Evolutionary conservation across 225 moss, liverwort and hornwort species (phyloP).

Genomic region (Rhytidiadelphus loreus): DNA sequence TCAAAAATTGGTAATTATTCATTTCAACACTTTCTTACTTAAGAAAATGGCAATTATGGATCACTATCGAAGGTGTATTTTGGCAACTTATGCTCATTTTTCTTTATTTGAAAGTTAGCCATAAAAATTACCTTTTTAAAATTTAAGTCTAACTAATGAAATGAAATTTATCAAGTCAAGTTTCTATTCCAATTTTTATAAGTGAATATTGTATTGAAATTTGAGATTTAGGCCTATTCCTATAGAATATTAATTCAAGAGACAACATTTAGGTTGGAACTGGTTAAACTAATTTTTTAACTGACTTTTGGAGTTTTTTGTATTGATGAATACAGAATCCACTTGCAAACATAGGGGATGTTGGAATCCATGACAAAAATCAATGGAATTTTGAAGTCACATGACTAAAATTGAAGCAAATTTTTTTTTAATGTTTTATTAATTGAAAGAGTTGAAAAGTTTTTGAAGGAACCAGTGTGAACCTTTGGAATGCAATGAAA

Average conservation of each 20-base stretch:
- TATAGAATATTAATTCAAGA: rapidly evolving
- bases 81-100: not conserved
- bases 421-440: not conserved
- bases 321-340: not conserved
- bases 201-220: not conserved
- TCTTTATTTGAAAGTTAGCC: rapidly evolving
- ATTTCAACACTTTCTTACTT: not conserved
- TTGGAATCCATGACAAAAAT: too few relatives aligned
- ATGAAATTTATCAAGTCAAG: not conserved
- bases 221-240: not conserved
- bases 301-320: rapidly evolving
- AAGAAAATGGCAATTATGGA: not conserved
- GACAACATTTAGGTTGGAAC: not conserved
- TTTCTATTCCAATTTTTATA: not conserved
- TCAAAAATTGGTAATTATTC: too few relatives aligned
- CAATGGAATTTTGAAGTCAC: not conserved
- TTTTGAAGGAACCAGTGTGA: not conserved
- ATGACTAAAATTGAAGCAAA: not conserved
- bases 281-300: not conserved
- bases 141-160: not conserved
- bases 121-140: not conserved
- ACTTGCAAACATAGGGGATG: rapidly evolving
- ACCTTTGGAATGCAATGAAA: not conserved
- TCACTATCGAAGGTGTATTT: not conserved
- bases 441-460: not conserved